A percentile compares a stretch with the other conserved stretches of the same genome.
These are phyloP conservation scores for Rhodotorula sp. DNA, from an alignment of 1,284 basidiomycete species.

Conservation along the genomic window DNA sequence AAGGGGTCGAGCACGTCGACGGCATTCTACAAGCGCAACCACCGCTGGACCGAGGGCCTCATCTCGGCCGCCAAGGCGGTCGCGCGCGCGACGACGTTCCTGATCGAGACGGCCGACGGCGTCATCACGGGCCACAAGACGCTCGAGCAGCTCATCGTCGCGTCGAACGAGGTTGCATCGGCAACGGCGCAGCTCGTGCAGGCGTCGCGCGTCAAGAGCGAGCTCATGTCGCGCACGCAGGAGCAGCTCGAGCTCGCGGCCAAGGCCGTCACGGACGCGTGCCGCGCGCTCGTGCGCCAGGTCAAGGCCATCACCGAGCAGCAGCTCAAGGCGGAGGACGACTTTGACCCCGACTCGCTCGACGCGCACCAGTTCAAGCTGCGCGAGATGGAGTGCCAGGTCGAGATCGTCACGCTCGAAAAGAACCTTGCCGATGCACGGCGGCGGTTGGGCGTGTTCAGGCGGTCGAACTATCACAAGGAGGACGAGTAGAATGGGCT, in stretches of 20 bases:
- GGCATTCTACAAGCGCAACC: slow-evolving; percentile 99
- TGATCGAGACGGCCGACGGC: slow-evolving; percentile 97
- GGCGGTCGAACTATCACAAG: slow-evolving; percentile 72
- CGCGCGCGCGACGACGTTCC: slow-evolving; percentile 91
- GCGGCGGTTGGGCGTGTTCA: slow-evolving; percentile 82
- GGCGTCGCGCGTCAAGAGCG: slow-evolving; percentile 96
- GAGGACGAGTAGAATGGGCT: background rate
- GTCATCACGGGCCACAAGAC: slow-evolving; percentile 88
- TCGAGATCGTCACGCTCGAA: slow-evolving; percentile 84
- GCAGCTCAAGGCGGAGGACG: slow-evolving; percentile 70
- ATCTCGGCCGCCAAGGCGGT: slow-evolving; percentile 98
- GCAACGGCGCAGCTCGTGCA: slow-evolving; percentile 98
- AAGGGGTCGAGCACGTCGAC: slow-evolving; percentile 83
- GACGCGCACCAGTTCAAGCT: slow-evolving; percentile 94
- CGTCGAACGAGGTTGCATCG: slow-evolving; percentile 96
- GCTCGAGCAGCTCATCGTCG: slow-evolving; percentile 97
- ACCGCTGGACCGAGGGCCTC: slow-evolving; percentile 98
- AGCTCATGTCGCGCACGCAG: slow-evolving; percentile 97
- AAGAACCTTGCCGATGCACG: slow-evolving; percentile 64
- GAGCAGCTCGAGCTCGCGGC: slow-evolving; percentile 93
- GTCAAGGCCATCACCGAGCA: slow-evolving; percentile 92
- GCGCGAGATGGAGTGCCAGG: slow-evolving; percentile 98
- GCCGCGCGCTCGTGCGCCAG: slow-evolving; percentile 92
- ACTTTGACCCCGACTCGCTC: slow-evolving; percentile 88
- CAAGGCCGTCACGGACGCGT: slow-evolving; percentile 98